Conservation (phyloP, 345 rosid genomes). For the Hirschfeldia incana region DNA sequence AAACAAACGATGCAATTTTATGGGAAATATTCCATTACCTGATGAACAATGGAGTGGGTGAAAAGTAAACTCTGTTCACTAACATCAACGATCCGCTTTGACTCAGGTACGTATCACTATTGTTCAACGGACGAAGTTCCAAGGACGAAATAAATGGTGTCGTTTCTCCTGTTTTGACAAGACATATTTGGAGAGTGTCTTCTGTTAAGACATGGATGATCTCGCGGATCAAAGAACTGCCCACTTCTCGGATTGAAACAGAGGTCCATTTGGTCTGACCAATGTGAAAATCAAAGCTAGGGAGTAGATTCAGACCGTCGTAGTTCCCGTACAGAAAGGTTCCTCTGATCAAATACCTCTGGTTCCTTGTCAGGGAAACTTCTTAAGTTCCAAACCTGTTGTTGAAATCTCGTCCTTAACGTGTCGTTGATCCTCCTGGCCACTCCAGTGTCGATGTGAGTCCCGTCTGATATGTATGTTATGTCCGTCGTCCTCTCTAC, state of each 20-base stretch:
- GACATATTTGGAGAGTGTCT: constrained; percentile 11
- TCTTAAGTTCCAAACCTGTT: constrained; percentile 13
- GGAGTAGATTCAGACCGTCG: neutral
- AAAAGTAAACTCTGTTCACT: neutral
- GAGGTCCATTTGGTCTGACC: neutral
- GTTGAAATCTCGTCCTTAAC: neutral
- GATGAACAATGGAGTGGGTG: neutral
- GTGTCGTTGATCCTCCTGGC: neutral
- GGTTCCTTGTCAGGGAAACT: constrained; percentile 13
- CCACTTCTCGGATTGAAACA: neutral
- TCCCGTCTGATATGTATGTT: neutral
- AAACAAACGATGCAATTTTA: too few relatives aligned
- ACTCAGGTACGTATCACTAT: neutral
- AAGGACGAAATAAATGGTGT: constrained; percentile 9
- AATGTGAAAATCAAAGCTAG: neutral
- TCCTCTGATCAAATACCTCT: neutral
- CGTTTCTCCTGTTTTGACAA: constrained; percentile 12
- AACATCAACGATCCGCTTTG: constrained; percentile 9
- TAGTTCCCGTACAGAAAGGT: neutral
- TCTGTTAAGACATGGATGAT: constrained; percentile 14
- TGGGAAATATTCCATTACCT: neutral
- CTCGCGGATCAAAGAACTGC: neutral
- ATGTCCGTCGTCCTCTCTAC: constrained; percentile 1
- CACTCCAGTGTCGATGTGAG: neutral
- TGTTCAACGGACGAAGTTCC: constrained; percentile 8